Evolutionary conservation across 2,329 filamentous ascomycete genomes (phyloP).

Genomic region (Plectosphaerella cucumerina): DNA sequence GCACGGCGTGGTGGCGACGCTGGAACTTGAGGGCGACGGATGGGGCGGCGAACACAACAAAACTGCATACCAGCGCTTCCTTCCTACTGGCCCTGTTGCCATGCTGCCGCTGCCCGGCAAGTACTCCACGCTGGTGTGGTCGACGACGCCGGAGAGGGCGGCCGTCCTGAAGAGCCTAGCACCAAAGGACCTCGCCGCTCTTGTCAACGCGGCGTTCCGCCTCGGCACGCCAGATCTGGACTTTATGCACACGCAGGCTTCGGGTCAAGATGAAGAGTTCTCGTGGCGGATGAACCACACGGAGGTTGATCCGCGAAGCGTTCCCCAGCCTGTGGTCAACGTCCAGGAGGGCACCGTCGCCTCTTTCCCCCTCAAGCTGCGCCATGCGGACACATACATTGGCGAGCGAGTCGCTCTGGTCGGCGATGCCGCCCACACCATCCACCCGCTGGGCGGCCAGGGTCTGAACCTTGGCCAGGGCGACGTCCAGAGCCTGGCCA

Average conservation of each 20-base stretch:
- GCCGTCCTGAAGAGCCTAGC: slow-evolving; percentile 73
- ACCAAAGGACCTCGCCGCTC: slow-evolving; percentile 69
- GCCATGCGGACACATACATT: slow-evolving; percentile 91
- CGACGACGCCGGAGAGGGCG: slow-evolving; percentile 78
- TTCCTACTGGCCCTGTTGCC: slow-evolving; percentile 87
- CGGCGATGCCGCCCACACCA: slow-evolving; percentile 91
- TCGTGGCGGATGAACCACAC: slow-evolving; percentile 80
- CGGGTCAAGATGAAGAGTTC: slow-evolving; percentile 68
- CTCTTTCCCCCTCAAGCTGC: slow-evolving; percentile 85
- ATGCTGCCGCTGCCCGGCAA: slow-evolving; percentile 85
- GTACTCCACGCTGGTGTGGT: slow-evolving; percentile 87
- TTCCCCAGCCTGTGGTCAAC: slow-evolving; percentile 63
- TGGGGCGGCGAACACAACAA: slow-evolving; percentile 53
- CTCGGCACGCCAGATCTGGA: slow-evolving; percentile 73
- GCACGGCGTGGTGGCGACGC: slow-evolving; percentile 86
- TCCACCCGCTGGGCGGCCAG: slow-evolving; percentile 92
- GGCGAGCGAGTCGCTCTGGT: slow-evolving; percentile 87
- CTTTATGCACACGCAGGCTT: slow-evolving; percentile 68
- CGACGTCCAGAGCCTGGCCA: slow-evolving; percentile 76
- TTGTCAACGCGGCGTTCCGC: slow-evolving; percentile 92
- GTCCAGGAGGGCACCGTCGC: slow-evolving; percentile 79
- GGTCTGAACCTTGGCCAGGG: slow-evolving; percentile 91
- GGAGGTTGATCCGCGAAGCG: slow-evolving; percentile 40
- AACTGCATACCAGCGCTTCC: slow-evolving; percentile 90
- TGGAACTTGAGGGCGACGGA: slow-evolving; percentile 63